Evolutionary conservation across 176 grass and related monocot genomes (phyloP).

Genomic region (Thalia dealbata): DNA sequence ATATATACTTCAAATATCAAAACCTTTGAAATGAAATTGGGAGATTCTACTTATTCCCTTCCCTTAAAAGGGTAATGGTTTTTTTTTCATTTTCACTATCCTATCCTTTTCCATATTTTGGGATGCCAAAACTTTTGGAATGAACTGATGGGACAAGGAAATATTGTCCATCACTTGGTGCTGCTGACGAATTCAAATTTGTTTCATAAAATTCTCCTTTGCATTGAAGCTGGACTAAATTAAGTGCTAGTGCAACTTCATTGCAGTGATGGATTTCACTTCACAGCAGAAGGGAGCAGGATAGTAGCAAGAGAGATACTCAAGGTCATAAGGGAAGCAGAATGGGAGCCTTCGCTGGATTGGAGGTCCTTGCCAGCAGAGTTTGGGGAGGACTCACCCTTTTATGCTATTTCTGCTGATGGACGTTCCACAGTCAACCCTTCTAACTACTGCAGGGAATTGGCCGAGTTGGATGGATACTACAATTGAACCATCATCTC

Average conservation of each 20-base stretch:
- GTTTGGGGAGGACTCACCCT: constrained; percentile 65
- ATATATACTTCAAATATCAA: too few relatives aligned
- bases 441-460: constrained; percentile 6
- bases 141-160: too few relatives aligned
- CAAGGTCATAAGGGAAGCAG: constrained; percentile 58
- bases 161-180: too few relatives aligned
- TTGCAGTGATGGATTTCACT: constrained; percentile 60
- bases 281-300: constrained; percentile 62
- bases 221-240: background rate
- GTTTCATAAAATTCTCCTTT: too few relatives aligned
- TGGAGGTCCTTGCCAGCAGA: constrained; percentile 67
- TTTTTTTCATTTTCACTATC: too few relatives aligned
- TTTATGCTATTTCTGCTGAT: constrained; percentile 51
- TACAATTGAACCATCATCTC: too few relatives aligned
- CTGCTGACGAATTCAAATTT: too few relatives aligned
- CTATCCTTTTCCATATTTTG: too few relatives aligned
- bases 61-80: too few relatives aligned
- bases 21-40: background rate
- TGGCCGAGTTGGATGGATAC: too few relatives aligned
- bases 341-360: constrained; percentile 72
- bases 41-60: background rate
- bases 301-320: constrained; percentile 48
- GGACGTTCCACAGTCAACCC: constrained; percentile 51
- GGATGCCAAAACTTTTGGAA: too few relatives aligned
- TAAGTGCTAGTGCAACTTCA: too few relatives aligned